Percentiles rank a stretch among this genome's conserved stretches.
These are phyloP conservation scores for Phyllosticta citrichinensis DNA, from an alignment of 2,329 filamentous ascomycete genomes.

Conservation along the genomic window DNA sequence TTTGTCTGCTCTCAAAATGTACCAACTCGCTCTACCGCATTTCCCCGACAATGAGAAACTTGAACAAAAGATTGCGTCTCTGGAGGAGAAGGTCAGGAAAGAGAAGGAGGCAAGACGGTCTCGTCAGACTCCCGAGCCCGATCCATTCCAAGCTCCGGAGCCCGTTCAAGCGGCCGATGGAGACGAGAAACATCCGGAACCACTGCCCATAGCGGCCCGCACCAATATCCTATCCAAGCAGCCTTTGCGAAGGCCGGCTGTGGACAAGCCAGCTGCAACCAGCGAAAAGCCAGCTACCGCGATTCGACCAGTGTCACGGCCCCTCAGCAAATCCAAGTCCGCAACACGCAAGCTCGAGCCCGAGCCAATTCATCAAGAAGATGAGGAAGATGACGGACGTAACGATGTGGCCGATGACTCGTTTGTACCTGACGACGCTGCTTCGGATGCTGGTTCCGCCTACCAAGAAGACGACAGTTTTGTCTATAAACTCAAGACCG, in stretches of 20 bases:
- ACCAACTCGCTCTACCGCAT: constrained; percentile 70
- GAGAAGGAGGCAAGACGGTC: constrained; percentile 25
- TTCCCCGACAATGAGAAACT: constrained; percentile 79
- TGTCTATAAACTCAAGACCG: constrained; percentile 25
- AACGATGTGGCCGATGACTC: constrained; percentile 14
- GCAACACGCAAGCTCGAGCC: not conserved
- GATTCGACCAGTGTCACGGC: not conserved
- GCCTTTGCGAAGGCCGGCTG: constrained; percentile 10
- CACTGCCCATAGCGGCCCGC: not conserved
- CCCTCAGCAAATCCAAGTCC: not conserved
- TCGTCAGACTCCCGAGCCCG: not conserved
- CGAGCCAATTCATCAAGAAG: constrained; percentile 12
- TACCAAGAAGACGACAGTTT: constrained; percentile 28
- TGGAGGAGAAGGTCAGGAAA: constrained; percentile 41
- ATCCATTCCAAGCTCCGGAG: not conserved
- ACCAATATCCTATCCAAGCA: constrained; percentile 9
- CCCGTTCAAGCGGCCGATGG: not conserved
- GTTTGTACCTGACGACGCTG: constrained; percentile 23
- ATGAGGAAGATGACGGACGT: constrained; percentile 18
- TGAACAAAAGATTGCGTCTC: constrained; percentile 42
- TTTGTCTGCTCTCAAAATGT: constrained; percentile 69
- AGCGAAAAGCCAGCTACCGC: constrained; percentile 26
- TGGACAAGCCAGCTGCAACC: constrained; percentile 4
- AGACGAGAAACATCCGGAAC: not conserved
- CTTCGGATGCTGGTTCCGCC: constrained; percentile 22